A percentile compares a stretch with the other conserved stretches of the same genome.
phyloP scores from a whole-genome alignment of 2,329 filamentous ascomycete species.

The Aschersonia sp. region DNA sequence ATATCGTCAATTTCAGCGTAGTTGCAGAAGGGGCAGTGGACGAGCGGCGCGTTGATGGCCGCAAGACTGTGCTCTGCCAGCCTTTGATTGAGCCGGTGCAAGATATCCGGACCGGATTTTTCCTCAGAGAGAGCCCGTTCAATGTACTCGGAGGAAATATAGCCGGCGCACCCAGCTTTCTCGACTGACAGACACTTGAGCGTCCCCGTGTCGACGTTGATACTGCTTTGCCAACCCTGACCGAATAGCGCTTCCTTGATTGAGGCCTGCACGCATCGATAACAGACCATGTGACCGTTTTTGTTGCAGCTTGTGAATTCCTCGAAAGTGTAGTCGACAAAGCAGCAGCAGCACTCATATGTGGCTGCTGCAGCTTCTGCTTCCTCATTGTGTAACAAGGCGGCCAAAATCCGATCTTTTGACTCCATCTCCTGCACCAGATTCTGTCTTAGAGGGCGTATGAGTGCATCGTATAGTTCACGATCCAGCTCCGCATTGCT shows the following conservation, averaged over 20 bases:
- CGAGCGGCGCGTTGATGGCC: constrained; percentile 58
- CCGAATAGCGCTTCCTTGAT: constrained; percentile 83
- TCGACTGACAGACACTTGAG: constrained; percentile 73
- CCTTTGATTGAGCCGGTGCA: constrained; percentile 64
- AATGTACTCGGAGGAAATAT: constrained; percentile 55
- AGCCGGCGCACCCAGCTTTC: constrained; percentile 56
- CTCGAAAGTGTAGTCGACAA: constrained; percentile 55
- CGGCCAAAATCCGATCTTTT: constrained; percentile 37
- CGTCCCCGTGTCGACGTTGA: constrained; percentile 58
- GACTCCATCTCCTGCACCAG: constrained; percentile 28
- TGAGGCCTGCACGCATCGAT: constrained; percentile 69
- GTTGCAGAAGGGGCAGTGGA: constrained; percentile 79
- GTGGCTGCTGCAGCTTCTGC: constrained; percentile 41
- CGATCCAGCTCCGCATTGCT: constrained; percentile 49
- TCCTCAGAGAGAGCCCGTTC: constrained; percentile 57
- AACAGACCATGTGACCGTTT: constrained; percentile 61
- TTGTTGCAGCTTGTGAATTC: constrained; percentile 58
- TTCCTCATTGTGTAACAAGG: constrained; percentile 40
- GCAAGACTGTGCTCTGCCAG: constrained; percentile 63
- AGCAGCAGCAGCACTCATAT: constrained; percentile 70
- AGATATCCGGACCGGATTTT: constrained; percentile 54
- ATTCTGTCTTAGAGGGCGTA: constrained; percentile 35
- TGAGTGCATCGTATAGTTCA: constrained; percentile 44
- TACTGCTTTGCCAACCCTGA: constrained; percentile 75
- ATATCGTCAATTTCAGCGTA: constrained; percentile 82